Evolutionary conservation across 1,284 basidiomycete genomes (phyloP).

Genomic region (Cryptococcus sp.): DNA sequence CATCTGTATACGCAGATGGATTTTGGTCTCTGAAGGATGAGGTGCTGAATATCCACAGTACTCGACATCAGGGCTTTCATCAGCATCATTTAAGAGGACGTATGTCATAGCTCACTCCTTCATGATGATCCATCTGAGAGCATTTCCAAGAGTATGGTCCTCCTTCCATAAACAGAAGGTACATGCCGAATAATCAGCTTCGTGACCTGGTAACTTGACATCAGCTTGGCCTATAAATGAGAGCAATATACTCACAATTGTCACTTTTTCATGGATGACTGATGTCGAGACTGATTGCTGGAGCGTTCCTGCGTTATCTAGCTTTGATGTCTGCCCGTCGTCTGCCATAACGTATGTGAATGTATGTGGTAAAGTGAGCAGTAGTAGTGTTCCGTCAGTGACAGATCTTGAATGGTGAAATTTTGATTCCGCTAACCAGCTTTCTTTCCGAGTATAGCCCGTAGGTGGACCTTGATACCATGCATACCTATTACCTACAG

Average conservation of each 20-base stretch:
- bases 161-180: constrained; percentile 92
- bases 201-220: constrained; percentile 60
- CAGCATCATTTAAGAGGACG: constrained; percentile 1
- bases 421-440: not conserved
- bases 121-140: constrained; percentile 96
- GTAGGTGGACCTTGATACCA: too few species aligned
- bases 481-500: too few species aligned
- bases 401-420: not conserved
- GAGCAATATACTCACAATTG: constrained; percentile 34
- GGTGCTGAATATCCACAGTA: constrained; percentile 98
- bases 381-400: not conserved
- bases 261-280: constrained; percentile 40
- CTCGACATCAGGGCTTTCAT: constrained; percentile 85
- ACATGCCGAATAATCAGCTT: constrained; percentile 77
- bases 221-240: not conserved
- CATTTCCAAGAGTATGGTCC: constrained; percentile 92
- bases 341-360: not conserved
- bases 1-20: constrained; percentile 97
- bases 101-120: constrained; percentile 69
- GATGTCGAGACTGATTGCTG: constrained; percentile 30
- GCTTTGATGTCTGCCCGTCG: constrained; percentile 11
- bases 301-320: constrained; percentile 41
- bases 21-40: constrained; percentile 93
- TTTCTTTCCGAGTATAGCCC: too few species aligned
- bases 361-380: not conserved